Evolutionary conservation across 2,329 filamentous ascomycete genomes (phyloP).

Genomic region (Trichoderma endophyticum): DNA sequence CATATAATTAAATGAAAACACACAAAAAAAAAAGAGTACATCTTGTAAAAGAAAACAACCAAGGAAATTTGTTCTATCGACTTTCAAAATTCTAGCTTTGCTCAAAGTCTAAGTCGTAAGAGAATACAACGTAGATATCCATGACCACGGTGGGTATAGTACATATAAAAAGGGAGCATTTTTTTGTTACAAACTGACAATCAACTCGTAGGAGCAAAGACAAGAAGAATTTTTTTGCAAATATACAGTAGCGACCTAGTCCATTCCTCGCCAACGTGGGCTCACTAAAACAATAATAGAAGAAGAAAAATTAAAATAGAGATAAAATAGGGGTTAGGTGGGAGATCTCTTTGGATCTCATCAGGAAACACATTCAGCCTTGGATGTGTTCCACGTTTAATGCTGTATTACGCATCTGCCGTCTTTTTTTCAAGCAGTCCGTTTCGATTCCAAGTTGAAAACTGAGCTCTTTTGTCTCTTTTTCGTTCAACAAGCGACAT

Average conservation of each 20-base stretch:
- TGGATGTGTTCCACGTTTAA: background rate
- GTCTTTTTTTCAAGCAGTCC: background rate
- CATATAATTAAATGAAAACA: background rate
- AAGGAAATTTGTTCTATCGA: slow-evolving; percentile 3
- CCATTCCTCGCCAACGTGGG: background rate
- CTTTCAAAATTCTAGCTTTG: slow-evolving; percentile 11
- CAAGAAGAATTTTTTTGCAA: background rate
- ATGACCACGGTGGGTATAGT: slow-evolving; percentile 18
- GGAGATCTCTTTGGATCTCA: background rate
- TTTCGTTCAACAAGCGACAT: background rate
- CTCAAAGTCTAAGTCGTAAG: slow-evolving; percentile 14
- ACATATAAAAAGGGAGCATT: background rate
- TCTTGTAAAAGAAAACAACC: background rate
- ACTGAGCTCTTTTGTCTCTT: background rate
- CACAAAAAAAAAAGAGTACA: background rate
- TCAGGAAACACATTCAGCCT: background rate
- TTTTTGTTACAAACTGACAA: slow-evolving; percentile 7
- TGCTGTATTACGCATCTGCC: slow-evolving; percentile 9
- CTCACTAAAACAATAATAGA: background rate
- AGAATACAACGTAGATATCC: slow-evolving; percentile 14
- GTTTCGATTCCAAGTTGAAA: background rate
- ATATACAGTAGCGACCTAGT: slow-evolving; percentile 3
- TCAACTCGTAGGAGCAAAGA: background rate
- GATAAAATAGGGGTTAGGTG: background rate
- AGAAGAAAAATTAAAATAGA: background rate